Evolutionary conservation across 306 rosid species (phyloP), one percentile per base, ranked within the genome.

Genomic region (Cucumis hystrix): DNA sequence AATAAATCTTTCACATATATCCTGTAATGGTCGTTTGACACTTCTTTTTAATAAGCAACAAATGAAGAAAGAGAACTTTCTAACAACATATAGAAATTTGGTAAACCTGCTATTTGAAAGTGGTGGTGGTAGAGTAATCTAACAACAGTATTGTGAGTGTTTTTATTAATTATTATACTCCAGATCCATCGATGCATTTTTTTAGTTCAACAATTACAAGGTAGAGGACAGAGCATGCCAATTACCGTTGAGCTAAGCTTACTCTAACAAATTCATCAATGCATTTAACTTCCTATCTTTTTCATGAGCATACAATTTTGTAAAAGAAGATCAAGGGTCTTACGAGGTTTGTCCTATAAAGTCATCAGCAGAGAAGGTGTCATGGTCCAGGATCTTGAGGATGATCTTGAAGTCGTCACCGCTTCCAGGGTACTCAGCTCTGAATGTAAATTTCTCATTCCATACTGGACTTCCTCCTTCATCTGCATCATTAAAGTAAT

Each of bases 341-440:
- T 89, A 95, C 98, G 76, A 77, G 80, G 98, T 82, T 64, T 90
- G 84, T 7, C 97, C 97, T 16, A 92, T 58, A 68, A 68, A 83
- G 76, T 90, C 98, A 78, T 95, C 97, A 6, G 85, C 6, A 43
- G 98, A 80, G 80, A 92, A 95, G 25, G 88, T 83, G 84, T 95
- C 97, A 73, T 87, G 85, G 85, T 95, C 98, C 86, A 87, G 64
- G 87, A 95, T 84, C 41, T 82, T 87, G 79, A 95, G 88, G 82
- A 37, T 51, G 83, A 95, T 78, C 83, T 92, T 95, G 85, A 77
- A 90, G 11, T 85, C 84, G 14, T 83, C 66, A n/a, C 97, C 91
- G 4, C 88, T 77, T 8, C 96, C 95, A 6, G 97, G 97, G 78
- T 95, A 95, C 68, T 95, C 95, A 3, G 78, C 97, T 78, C 88